Evolutionary conservation across 495 filamentous ascomycete genomes (phyloP), one percentile per base, ranked within the genome.

Genomic region (Parathielavia appendiculata): DNA sequence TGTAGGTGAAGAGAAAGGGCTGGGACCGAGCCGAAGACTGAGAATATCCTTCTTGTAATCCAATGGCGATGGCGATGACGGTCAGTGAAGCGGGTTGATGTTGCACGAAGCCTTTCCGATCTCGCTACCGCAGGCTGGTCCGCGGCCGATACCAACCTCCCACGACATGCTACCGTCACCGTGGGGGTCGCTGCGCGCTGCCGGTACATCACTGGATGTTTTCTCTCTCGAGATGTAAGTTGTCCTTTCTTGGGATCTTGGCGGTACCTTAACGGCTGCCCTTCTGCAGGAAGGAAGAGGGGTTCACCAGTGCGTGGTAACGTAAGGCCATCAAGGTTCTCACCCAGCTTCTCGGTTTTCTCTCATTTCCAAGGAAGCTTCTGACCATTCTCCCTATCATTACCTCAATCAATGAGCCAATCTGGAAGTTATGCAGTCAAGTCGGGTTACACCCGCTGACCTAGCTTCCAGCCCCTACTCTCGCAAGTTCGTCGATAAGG

Each of bases 261-360:
- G 50, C 50, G 22, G 20, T 36, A 52, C 50, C 50, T 52, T 52
- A 35, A 52, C 40, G 50, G 50, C 36, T 10, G 32, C 48, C 19
- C n/a, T 12, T 23, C 2, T 16, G 22, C 26, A 48, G 16, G 13
- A 19, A 13, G n/a, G 12, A 30, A 30, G 48, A 19, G 46, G 30
- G 48, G 19, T 12, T 11, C 48, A 51, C 13, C 17, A 38, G n/a
- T 17, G 38, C 26, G 34, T 36, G 16, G 35, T 50, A 34, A 50
- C 47, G 32, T 50, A 50, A 50, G 19, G 19, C 50, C 22, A 40
- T 52, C 50, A 52, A 52, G 50, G 50, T 52, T 52, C 50, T 41
- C 50, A 10, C 35, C 26, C 6, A 30, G 26, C 26, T 30, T n/a
- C 26, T 52, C 50, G 11, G 17, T 19, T 4, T 39, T 52, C 20